A percentile compares a stretch with the other conserved stretches of the same genome.
Evolutionary conservation across 164 flowering plant species (phyloP).

Genomic region (Berberis vulgaris): DNA sequence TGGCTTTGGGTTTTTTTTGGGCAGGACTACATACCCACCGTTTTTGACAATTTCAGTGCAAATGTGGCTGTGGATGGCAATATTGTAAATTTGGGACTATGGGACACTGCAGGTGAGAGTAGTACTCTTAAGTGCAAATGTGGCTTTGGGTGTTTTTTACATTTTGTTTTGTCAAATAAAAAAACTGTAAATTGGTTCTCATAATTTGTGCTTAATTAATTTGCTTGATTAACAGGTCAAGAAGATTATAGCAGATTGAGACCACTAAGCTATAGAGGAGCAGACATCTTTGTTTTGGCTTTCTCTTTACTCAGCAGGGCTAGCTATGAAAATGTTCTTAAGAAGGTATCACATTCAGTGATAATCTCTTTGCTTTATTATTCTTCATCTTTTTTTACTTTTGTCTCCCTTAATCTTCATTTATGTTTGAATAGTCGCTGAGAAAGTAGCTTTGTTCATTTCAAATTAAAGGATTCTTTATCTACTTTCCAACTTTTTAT

Average conservation of each 20-base stretch:
- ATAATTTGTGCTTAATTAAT: not conserved
- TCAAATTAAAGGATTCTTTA: not conserved
- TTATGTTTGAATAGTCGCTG: not conserved
- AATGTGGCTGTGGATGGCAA: constrained; percentile 97
- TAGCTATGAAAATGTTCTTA: constrained; percentile 97
- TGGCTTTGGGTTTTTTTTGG: not conserved
- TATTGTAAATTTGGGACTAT: constrained; percentile 88
- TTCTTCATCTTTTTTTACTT: not conserved
- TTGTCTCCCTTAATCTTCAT: not conserved
- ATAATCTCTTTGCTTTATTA: not conserved
- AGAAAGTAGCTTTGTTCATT: not conserved
- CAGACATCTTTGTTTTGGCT: constrained; percentile 91
- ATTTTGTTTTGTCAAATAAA: not conserved
- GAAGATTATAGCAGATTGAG: constrained; percentile 98
- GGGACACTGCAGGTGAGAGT: constrained; percentile 91
- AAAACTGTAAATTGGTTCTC: not conserved
- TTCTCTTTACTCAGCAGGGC: constrained; percentile 94
- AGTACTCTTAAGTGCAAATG: not conserved
- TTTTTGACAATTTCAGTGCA: constrained; percentile 96
- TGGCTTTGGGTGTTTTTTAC: not conserved
- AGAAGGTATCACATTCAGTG: constrained; percentile 48
- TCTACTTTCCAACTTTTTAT: not conserved
- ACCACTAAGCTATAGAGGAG: constrained; percentile 97
- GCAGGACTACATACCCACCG: constrained; percentile 95
- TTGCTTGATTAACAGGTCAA: constrained; percentile 47